phyloP scores from a whole-genome alignment of 2,329 filamentous ascomycete species.

The Huntiella savannae region DNA sequence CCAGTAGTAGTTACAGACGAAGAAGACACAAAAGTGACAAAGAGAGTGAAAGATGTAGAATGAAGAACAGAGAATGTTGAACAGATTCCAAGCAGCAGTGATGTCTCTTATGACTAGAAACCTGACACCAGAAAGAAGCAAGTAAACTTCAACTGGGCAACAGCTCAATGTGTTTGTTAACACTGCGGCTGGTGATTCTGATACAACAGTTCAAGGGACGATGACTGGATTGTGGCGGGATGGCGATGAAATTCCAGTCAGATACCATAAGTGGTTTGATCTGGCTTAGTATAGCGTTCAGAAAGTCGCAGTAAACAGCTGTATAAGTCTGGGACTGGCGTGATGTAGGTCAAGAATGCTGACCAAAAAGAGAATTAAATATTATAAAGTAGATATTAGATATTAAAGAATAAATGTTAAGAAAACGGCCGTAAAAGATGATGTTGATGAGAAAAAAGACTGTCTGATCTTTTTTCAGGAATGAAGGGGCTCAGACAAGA shows the following conservation, averaged over 20 bases:
- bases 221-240: conserved; percentile 10
- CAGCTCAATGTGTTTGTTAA: neutral
- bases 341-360: too few species aligned
- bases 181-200: neutral
- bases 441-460: too few species aligned
- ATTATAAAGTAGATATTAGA: too few species aligned
- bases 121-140: neutral
- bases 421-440: neutral
- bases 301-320: neutral
- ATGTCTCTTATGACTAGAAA: conserved; percentile 11
- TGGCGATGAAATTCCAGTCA: conserved; percentile 10
- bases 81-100: conserved; percentile 11
- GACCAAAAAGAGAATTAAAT: too few species aligned
- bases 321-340: neutral
- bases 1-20: too few species aligned
- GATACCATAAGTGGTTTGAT: neutral
- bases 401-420: neutral
- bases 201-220: neutral
- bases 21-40: neutral
- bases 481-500: conserved; percentile 9
- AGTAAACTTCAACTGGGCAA: neutral
- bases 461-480: conserved; percentile 3
- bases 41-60: conserved; percentile 2
- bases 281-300: too few species aligned
- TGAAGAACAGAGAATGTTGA: conserved; percentile 7